A percentile compares a stretch with the other conserved stretches of the same genome.
phyloP scores from a whole-genome alignment of 129 eudicot species.

The Pittosporum tobira region DNA sequence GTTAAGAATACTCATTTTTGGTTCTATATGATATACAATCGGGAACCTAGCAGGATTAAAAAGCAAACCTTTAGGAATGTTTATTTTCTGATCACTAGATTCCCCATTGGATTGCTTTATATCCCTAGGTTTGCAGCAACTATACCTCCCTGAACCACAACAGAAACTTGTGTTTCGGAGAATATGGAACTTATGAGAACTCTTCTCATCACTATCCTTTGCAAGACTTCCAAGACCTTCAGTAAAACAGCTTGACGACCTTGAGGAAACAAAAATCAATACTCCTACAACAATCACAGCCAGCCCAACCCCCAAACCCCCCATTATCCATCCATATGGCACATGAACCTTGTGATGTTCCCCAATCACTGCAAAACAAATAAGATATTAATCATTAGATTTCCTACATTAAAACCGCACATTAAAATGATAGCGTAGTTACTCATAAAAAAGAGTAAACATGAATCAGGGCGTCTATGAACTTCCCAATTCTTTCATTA shows the following conservation, averaged over 20 bases:
- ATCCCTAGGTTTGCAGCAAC: conserved; percentile 56
- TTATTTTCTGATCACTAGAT: conserved; percentile 59
- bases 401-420: not conserved
- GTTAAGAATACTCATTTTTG: not conserved
- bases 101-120: conserved; percentile 47
- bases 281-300: conserved; percentile 33
- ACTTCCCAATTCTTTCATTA: not conserved
- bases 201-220: conserved; percentile 48
- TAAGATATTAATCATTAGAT: not conserved
- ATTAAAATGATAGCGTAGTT: not conserved
- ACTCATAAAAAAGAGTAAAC: not conserved
- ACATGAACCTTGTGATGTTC: conserved; percentile 39
- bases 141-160: conserved; percentile 78
- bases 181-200: conserved; percentile 63
- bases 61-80: conserved; percentile 65
- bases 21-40: not conserved
- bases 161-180: conserved; percentile 70
- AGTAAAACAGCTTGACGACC: conserved; percentile 45
- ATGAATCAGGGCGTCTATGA: no score
- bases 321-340: conserved; percentile 82
- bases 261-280: conserved; percentile 32
- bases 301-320: conserved; percentile 53
- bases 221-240: conserved; percentile 23
- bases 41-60: not conserved
- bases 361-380: conserved; percentile 28